Conservation (phyloP, 108 stramenopile genomes). For the Skeletonema costatum region DNA sequence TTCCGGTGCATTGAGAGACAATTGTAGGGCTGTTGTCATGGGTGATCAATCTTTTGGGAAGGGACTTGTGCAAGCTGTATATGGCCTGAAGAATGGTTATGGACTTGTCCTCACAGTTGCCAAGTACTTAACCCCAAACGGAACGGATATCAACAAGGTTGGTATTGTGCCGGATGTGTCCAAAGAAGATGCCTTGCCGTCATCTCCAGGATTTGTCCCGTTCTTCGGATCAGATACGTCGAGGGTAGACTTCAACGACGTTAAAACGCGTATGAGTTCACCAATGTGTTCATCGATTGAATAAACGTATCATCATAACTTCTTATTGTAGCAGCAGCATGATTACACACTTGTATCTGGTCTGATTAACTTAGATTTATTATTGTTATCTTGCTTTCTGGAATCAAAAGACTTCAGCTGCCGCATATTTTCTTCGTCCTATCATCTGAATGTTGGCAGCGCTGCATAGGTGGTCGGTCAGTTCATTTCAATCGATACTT, state of each 20-base stretch:
- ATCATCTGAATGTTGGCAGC: too few relatives aligned
- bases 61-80: constrained; percentile 95
- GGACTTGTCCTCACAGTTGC: constrained; percentile 95
- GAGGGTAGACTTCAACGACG: constrained; percentile 71
- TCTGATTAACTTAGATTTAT: background rate
- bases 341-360: background rate
- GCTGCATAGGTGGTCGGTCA: too few relatives aligned
- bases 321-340: background rate
- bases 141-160: constrained; percentile 87
- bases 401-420: background rate
- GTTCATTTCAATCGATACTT: too few relatives aligned
- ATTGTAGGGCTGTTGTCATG: constrained; percentile 93
- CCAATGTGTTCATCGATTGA: constrained; percentile 42
- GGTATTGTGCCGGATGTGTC: constrained; percentile 84
- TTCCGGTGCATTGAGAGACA: constrained; percentile 90
- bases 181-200: constrained; percentile 46
- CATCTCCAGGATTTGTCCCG: constrained; percentile 57
- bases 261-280: constrained; percentile 48
- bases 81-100: constrained; percentile 90
- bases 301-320: background rate
- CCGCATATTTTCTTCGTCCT: too few relatives aligned
- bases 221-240: constrained; percentile 68
- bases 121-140: constrained; percentile 88
- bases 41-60: constrained; percentile 92
- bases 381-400: background rate